Base-by-base conservation (phyloP, 495 filamentous ascomycete species). In the Penicillium coprophilum region DNA sequence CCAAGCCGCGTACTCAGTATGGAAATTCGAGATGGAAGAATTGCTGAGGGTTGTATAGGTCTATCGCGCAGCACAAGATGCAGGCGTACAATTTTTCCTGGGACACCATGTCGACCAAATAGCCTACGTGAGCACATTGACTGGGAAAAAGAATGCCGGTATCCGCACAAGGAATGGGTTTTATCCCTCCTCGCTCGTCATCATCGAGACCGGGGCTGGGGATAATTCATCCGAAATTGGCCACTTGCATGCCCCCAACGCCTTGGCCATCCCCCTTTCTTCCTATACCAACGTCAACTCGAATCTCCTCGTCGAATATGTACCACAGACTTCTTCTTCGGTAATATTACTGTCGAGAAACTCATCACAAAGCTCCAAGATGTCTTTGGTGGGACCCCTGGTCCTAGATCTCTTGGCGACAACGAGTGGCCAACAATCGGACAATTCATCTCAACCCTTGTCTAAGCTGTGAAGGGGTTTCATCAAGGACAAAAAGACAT, bases 251-350 rank as follows among this genome's bases (percentile, higher is more conserved):
- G 55, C 66, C 17, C 72, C 73, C 1, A 55, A 56, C 6, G 66
- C 70, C 6, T 55, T 77, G 50, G 53, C 44, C 31, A 73, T 71
- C 47, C 70, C 62, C 23, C 60, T 85, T 23, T 86, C 82, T 57
- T 86, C 82, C 81, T 83, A 78, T 65, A 77, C 77, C 15, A 81
- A 83, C 60, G 79, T 76, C 32, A 73, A 69, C 61, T 78, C 78
- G 27, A 75, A 84, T 17, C 83, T 79, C 55, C 71, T 82, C 39
- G 77, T 85, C 11, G 82, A 84, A 52, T 80, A 74, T 48, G 75
- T 82, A 19, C 82, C 82, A 0, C 63, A 66, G 3, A 76, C 64
- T 36, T 59, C 66, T 15, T 62, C 63, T 4, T 71, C 80, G 7
- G 59, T 84, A 4, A 74, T 83, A 6, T 55, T 78, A 8, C 24